A percentile compares a stretch with the other conserved stretches of the same genome.
Evolutionary conservation across 1,284 basidiomycete species (phyloP).

Genomic region (Pseudomicrostroma phylloplanum): DNA sequence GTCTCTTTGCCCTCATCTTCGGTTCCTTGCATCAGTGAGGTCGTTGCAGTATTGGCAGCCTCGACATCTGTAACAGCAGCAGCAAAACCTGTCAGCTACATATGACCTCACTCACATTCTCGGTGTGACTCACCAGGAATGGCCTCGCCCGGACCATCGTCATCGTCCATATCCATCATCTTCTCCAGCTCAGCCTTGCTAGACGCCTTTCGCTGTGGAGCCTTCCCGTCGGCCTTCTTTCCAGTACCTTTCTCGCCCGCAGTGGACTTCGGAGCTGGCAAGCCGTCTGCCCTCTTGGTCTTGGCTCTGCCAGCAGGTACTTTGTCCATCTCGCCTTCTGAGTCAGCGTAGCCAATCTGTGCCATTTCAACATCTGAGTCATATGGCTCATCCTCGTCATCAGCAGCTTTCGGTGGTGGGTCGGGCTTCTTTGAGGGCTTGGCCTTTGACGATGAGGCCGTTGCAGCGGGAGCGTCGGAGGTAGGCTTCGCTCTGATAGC

Average conservation of each 20-base stretch:
- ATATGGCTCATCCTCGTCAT: neutral
- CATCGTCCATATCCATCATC: conserved; percentile 5
- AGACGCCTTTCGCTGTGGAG: no score
- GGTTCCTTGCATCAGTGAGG: conserved; percentile 1
- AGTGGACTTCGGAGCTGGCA: neutral
- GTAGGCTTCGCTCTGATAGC: neutral
- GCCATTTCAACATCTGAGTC: conserved; percentile 1
- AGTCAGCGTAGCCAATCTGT: conserved; percentile 3
- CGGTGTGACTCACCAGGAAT: neutral
- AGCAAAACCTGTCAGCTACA: neutral
- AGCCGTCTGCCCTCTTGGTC: conserved; percentile 1
- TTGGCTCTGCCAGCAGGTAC: neutral
- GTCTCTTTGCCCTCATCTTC: neutral
- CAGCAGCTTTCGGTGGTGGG: neutral
- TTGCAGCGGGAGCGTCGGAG: no score
- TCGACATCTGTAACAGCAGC: neutral
- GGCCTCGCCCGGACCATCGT: neutral
- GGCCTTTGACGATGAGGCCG: neutral
- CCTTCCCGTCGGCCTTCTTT: neutral
- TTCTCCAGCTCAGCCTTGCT: neutral
- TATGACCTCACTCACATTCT: no score
- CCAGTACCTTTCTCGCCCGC: neutral
- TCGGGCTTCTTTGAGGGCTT: neutral
- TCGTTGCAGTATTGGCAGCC: neutral
- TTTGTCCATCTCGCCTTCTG: neutral